Base-by-base conservation (phyloP, 352 stramenopile genomes). In the Globisporangium sylvaticum region DNA sequence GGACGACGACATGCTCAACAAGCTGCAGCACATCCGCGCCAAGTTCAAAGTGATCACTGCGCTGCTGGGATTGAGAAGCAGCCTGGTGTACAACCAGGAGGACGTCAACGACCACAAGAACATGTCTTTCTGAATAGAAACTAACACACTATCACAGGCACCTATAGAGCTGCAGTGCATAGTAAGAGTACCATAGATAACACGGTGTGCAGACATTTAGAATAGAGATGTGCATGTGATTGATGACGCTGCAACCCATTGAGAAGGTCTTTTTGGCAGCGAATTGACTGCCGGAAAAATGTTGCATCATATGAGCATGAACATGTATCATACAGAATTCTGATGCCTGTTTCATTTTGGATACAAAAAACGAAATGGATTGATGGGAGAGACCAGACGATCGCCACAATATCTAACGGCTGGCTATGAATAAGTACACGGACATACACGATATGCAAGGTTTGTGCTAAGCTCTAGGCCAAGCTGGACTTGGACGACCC, bases 21-120 rank as follows among this genome's bases (percentile, higher is more conserved):
- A 86, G 32, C 61, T 95, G 69, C 83, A 89, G 39, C 72, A 74
- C 29, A 91, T 95, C 37, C 81, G 84, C 27, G 87, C 87, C 64
- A 95, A 95, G 62, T 92, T 93, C 64, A 95, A 95, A 57, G 75
- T 93, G 29, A 88, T 93, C 57, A 87, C 76, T 22, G 74, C 83
- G 32, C 76, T 90, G 52, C 57, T 89, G 20, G 80, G 81, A 0
- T 60, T 91, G 54, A 82, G 82, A 48, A 66, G 74, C 29, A 70
- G 64, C 5, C 72, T 94, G 42, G 78, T 91, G 39, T 94, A 90
- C 75, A 92, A 73, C 58, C 65, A 84, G 24, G 77, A 87, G 27
- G 80, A 91, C 55, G 73, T 89, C 15, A 66, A 88, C 48, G 83
- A 83, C 25, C 87, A 94, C 71, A 92, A 92, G 71, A 88, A 92